Base-by-base conservation (phyloP, 371 early-diverging fungal species). In the Mucor saturninus region DNA sequence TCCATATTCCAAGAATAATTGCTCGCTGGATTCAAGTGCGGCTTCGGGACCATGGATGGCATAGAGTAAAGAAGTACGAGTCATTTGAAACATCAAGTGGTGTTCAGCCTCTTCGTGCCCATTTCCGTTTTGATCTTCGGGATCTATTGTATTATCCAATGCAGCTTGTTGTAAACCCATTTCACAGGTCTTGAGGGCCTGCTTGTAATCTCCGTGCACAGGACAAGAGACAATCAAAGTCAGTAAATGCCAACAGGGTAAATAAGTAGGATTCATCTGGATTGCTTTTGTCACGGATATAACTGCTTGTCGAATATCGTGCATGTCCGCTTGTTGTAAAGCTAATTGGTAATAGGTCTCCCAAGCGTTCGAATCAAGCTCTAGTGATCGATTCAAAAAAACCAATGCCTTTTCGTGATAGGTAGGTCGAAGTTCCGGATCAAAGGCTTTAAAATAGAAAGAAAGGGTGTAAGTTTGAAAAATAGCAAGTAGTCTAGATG, bases 241-340 rank as follows among this genome's bases (percentile, higher is more conserved):
- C 14, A 97, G 71, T 28, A 97, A 77, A 69, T 97, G 93, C 95
- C 95, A 97, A 1, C 93, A 89, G 5, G 90, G 83, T 32, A 91
- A 75, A 57, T 89, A 82, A 2, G 73, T 61, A 0, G 91, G 70
- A 39, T 93, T 85, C 26, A 85, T 53, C 43, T 76, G 76, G 38
- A 95, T 66, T 1, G 92, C 86, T 39, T 85, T 75, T 51, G 86
- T 89, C 10, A 91, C 75, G 0, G 80, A 67, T 13, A 67, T 64
- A 11, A 92, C 85, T 4, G 96, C 95, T 45, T 85, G 83, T 1
- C 77, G 54, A 30, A 92, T 83, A 69, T 94, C 90, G 13, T 94
- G 91, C 69, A 88, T 87, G 51, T 93, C 89, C 6, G 94, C 94
- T 21, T 86, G 85, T 76, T 93, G 91, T 15, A 93, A 73, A 0